phyloP scores from a whole-genome alignment of 192 early-diverging fungal genomes.

The Chytriomyces confervae region DNA sequence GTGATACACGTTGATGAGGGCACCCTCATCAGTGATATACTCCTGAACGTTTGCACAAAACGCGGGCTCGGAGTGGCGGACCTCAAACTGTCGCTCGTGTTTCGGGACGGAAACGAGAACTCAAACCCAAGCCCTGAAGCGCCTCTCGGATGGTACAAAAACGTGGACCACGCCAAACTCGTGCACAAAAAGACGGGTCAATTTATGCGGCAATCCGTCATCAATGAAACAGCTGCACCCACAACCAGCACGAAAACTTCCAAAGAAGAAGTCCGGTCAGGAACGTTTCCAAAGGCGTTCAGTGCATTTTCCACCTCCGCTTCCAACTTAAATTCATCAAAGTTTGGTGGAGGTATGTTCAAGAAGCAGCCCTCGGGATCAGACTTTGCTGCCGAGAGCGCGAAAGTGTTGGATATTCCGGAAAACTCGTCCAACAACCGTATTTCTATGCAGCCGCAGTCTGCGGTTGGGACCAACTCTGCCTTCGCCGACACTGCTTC shows the following conservation, averaged over 20 bases:
- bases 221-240: background rate
- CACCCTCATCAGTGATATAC: slow-evolving; percentile 54
- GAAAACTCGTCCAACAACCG: background rate
- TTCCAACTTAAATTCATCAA: background rate
- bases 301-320: slow-evolving; percentile 2
- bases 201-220: background rate
- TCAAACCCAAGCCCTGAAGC: background rate
- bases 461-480: background rate
- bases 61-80: slow-evolving; percentile 3
- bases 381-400: too few species aligned
- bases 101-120: slow-evolving; percentile 1
- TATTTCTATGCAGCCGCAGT: background rate
- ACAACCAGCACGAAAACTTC: background rate
- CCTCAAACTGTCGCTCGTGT: slow-evolving; percentile 6
- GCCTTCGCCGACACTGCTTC: background rate
- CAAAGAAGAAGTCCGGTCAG: slow-evolving; percentile 1
- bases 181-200: background rate
- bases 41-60: slow-evolving; percentile 50
- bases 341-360: background rate
- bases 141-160: background rate
- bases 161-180: slow-evolving; percentile 17
- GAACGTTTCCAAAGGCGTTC: slow-evolving; percentile 12
- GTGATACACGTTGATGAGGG: slow-evolving; percentile 49
- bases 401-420: too few species aligned
- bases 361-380: background rate